phyloP scores from a whole-genome alignment of 129 eudicot species.

The Flaveria ramosissima region DNA sequence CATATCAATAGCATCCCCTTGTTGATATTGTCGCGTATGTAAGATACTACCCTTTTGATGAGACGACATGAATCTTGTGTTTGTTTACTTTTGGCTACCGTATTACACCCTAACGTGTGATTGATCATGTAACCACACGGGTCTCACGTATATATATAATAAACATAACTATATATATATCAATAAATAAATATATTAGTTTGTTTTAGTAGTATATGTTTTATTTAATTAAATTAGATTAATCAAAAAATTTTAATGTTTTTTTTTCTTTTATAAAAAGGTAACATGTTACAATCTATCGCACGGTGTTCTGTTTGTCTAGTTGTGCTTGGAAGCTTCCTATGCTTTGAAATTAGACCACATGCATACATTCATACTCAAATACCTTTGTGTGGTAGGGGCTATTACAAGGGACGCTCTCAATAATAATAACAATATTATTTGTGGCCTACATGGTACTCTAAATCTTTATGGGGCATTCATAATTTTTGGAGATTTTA shows the following conservation, averaged over 20 bases:
- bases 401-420: slow-evolving; percentile 21
- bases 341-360: slow-evolving; percentile 19
- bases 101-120: neutral
- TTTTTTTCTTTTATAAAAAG: neutral
- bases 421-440: slow-evolving; percentile 15
- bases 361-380: slow-evolving; percentile 18
- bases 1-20: neutral
- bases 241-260: neutral
- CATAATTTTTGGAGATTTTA: slow-evolving; percentile 30
- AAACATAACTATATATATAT: neutral
- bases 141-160: neutral
- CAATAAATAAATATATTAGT: too few relatives aligned
- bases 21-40: neutral
- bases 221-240: too few relatives aligned
- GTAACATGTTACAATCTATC: neutral
- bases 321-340: slow-evolving; percentile 24
- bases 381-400: slow-evolving; percentile 35
- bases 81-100: neutral
- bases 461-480: slow-evolving; percentile 37
- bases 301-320: neutral
- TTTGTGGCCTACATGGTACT: slow-evolving; percentile 29
- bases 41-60: neutral
- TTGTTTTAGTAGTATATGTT: too few relatives aligned
- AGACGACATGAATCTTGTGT: neutral
- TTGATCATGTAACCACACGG: neutral